Base-by-base conservation (phyloP, 352 stramenopile genomes). In the Pythium chondricola region DNA sequence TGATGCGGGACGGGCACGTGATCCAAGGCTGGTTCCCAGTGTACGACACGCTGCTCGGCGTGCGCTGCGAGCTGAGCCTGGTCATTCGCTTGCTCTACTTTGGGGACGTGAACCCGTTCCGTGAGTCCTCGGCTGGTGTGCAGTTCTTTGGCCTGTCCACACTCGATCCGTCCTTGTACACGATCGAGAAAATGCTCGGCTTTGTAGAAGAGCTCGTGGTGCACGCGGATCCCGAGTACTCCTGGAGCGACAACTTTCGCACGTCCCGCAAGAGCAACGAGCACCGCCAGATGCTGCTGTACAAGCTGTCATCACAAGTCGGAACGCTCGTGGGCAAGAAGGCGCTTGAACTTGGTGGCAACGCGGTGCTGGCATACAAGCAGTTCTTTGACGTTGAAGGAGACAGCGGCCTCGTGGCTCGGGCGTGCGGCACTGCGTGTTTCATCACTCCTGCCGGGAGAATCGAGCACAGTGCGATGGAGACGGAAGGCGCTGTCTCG, bases 321-420 rank as follows among this genome's bases (percentile, higher is more conserved):
- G 71, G 68, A 14, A 89, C 79, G 22, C 35, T 93, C 38, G 74
- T 82, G 47, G 96, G 92, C 11, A 98, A 98, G 55, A 98, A 98
- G 55, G 95, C 97, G 2, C 63, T 98, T 18, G 93, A 98, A 52
- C 83, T 98, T n/a, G 95, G 96, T 14, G 96, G 94, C 3, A 99
- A 99, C 60, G 96, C 96, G 6, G 95, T 99, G 16, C 67, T 99
- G 39, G 96, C 90, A 5, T 99, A 99, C 71, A 87, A 97, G 52
- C 93, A 98, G 57, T 97, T 97, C 62, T 99, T 99, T 58, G 97
- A 99, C 69, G 92, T 99, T 25, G 97, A 99, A 78, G 97, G 97
- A 38, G 96, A 99, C 66, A 98, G 91, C 27, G 96, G 95, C 9
- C 79, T 99, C 22, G 97, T 99, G 0, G 95, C 95, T 18, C 71